Evolutionary conservation across 2,329 filamentous ascomycete species (phyloP), one percentile per base, ranked within the genome.

Genomic region (Exophiala calicioides): DNA sequence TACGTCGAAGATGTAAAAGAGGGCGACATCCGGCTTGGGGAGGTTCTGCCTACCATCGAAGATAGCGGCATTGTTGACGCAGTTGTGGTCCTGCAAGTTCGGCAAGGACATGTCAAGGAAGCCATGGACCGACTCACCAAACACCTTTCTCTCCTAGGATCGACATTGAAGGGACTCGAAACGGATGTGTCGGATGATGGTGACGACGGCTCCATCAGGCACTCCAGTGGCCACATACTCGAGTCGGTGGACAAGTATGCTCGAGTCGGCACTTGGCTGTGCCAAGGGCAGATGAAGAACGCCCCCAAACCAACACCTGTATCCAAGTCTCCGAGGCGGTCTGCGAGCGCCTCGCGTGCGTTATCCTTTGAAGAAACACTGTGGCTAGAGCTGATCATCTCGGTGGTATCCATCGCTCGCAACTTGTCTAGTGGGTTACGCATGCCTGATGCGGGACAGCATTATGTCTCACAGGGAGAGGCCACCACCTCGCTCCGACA

Each of bases 201-300:
- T 1, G 78, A 85, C 45, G 70, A 76, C 1, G 67, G 72, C 1
- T 78, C 76, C 36, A 76, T 84, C 2, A 79, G 82, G 49, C 80
- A 85, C 53, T 80, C 86, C 0, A 81, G 85, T 0, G 80, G 85
- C 45, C 85, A 90, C 46, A 75, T 95, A 1, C 75, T 95, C 3
- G 79, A 82, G 47, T 83, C 85, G 1, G 71, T 98, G 13, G 84
- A 94, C 52, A 96, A 95, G 64, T 97, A 95, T 67, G 82, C 85
- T 1, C 85, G 90, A 55, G 88, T 98, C 1, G 93, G 94, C 10
- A 91, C 95, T 39, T 98, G 93, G 93, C 74, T 98, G 9, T 97
- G 93, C 59, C 88, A 94, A 67, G 82, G 85, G 1, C 89, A 95
- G 63, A 87, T 85, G 60, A 32, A 62, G 56, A 46, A 62, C 56